phyloP scores from a whole-genome alignment of 805 yeast genomes.

The Candida dajiaensis region DNA sequence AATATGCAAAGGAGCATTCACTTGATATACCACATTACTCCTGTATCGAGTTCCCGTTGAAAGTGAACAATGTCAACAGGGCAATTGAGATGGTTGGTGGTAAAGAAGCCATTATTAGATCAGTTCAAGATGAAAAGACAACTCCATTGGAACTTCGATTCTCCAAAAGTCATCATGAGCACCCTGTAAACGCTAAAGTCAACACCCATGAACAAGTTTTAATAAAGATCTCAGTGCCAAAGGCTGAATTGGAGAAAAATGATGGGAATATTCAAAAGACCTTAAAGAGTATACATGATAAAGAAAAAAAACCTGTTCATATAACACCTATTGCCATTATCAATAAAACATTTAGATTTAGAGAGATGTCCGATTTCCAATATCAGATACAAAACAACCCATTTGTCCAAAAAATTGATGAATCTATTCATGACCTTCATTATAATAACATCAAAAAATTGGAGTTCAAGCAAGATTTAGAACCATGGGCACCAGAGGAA shows the following conservation, averaged over 20 bases:
- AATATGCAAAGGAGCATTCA: conserved; percentile 47
- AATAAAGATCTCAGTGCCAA: conserved; percentile 56
- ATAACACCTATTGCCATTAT: conserved; percentile 63
- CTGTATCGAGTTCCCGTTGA: conserved; percentile 74
- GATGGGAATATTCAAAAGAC: conserved; percentile 39
- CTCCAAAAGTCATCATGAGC: conserved; percentile 38
- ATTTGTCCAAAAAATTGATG: conserved; percentile 35
- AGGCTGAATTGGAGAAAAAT: conserved; percentile 37
- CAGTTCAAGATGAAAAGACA: conserved; percentile 24
- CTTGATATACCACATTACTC: conserved; percentile 70
- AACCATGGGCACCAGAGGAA: conserved; percentile 28
- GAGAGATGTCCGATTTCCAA: conserved; percentile 89
- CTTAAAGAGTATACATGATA: conserved; percentile 25
- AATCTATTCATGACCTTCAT: conserved; percentile 38
- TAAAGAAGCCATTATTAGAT: conserved; percentile 27
- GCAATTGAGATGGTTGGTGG: conserved; percentile 76
- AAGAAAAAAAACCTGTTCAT: conserved; percentile 31
- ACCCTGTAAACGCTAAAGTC: conserved; percentile 55
- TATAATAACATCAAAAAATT: conserved; percentile 35
- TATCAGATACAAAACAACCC: conserved; percentile 52
- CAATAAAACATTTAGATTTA: conserved; percentile 64
- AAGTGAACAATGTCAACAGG: conserved; percentile 52
- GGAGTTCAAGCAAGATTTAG: conserved; percentile 27
- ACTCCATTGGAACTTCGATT: conserved; percentile 36
- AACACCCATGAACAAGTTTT: conserved; percentile 51